Evolutionary conservation across 139 green algal genomes (phyloP).

Genomic region (Coelastrella sp.): DNA sequence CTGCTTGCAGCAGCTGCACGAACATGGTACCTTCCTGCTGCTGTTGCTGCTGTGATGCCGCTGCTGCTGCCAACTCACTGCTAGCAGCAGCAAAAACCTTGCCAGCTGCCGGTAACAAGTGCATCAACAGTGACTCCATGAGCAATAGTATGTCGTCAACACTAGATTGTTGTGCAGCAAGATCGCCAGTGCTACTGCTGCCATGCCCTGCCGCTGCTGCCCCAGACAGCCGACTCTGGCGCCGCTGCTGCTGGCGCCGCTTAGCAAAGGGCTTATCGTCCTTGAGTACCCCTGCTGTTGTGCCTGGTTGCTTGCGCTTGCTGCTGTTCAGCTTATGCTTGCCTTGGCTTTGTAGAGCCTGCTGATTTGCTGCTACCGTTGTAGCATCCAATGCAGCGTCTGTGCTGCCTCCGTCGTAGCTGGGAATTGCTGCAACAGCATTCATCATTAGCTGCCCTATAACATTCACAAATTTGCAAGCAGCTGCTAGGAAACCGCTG

Average conservation of each 20-base stretch:
- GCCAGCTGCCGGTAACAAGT: background rate
- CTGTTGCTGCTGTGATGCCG: conserved; percentile 35
- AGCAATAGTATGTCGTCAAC: conserved; percentile 14
- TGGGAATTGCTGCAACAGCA: background rate
- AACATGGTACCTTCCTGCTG: background rate
- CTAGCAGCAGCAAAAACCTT: background rate
- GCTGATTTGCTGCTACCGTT: too few relatives aligned
- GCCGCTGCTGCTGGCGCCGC: background rate
- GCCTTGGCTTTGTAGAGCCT: too few relatives aligned
- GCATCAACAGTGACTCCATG: conserved; percentile 4
- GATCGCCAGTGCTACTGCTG: background rate
- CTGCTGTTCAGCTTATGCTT: too few relatives aligned
- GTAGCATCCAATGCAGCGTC: background rate
- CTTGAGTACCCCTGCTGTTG: background rate
- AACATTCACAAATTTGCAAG: background rate
- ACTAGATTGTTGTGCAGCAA: background rate
- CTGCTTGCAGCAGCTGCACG: background rate
- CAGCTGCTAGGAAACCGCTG: background rate
- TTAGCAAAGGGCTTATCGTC: conserved; percentile 17
- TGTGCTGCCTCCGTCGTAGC: too few relatives aligned
- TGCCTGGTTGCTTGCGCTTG: background rate
- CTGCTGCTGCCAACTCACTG: background rate
- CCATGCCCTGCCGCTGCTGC: background rate
- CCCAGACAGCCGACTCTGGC: background rate
- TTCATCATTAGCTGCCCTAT: background rate